Base-by-base conservation (phyloP, 768 basidiomycete genomes). In the Clavulina sp. region DNA sequence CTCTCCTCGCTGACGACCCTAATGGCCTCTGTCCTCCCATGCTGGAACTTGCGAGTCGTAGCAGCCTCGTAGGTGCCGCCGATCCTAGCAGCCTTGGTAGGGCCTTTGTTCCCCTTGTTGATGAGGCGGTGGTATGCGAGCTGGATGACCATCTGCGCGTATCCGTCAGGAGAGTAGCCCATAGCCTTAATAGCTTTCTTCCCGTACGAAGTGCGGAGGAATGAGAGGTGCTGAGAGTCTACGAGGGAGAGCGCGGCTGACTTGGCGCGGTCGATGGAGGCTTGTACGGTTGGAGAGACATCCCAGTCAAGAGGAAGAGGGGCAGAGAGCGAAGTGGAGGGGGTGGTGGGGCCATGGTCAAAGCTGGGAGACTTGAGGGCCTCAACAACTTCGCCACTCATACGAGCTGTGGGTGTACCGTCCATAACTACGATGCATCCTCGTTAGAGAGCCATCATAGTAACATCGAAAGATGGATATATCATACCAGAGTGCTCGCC, bases 61-160 rank as follows among this genome's bases (percentile, higher is more conserved):
- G 89, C 89, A 52, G 87, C 83, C 66, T 96, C 92, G 62, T 96
- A 96, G n/a, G 88, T 89, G 3, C 76, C 85, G 2, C 84, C 88
- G 6, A 69, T 68, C 55, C 77, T 64, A 68, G 50, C 55, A 9
- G 9, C 13, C 13, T 24, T 9, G n/a, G n/a, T n/a, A 13, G 26
- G 26, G 23, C 1, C 13, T 41, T 30, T 28, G 38, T 41, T 33
- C 70, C 64, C 2, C 60, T 58, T 1, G 54, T 57, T n/a, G 29
- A 80, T 65, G 31, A 88, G 71, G 1, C 89, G 75, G 52, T 71
- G 74, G 64, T 91, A 91, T 4, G 91, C 92, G 43, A 96, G 69
- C 63, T 96, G 92, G 48, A 92, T 72, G 60, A 89, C 68, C 75
- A 95, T 78, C 68, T 96, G 92, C 43, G 84, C 80, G 88, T 89